Evolutionary conservation across 805 yeast species (phyloP).

Genomic region (Kuraishia piskuri): DNA sequence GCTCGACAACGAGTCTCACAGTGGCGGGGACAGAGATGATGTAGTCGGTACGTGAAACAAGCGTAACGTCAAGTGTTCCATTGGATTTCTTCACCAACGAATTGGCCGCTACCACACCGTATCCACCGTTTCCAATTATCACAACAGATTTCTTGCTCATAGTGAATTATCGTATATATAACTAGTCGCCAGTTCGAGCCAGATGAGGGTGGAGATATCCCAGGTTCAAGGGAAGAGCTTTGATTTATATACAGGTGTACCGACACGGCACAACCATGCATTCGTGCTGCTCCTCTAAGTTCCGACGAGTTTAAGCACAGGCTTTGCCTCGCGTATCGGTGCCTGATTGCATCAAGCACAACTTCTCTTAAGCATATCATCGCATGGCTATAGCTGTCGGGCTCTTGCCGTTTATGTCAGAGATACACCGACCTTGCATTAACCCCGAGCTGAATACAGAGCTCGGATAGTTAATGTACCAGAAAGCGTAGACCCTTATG

Average conservation of each 20-base stretch:
- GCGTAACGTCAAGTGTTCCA: constrained; percentile 4
- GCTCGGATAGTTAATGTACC: neutral
- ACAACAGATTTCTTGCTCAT: constrained; percentile 4
- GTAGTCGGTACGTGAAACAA: constrained; percentile 10
- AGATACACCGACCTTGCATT: neutral
- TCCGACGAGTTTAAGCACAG: too few species aligned
- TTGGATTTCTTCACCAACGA: constrained; percentile 1
- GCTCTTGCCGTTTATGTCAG: neutral
- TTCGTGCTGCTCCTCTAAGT: too few species aligned
- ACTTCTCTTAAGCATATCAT: too few species aligned
- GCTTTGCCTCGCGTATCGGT: too few species aligned
- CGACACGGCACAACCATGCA: too few species aligned
- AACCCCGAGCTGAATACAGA: neutral
- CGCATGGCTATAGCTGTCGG: neutral
- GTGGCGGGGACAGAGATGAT: constrained; percentile 8
- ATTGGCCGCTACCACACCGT: constrained; percentile 7
- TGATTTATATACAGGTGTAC: neutral
- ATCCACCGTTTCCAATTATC: constrained; percentile 9
- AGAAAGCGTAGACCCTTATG: neutral
- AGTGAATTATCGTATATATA: too few species aligned
- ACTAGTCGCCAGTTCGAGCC: neutral
- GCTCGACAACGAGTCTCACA: constrained; percentile 7
- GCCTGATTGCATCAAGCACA: neutral
- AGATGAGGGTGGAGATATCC: too few species aligned
- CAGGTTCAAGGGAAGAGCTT: neutral